Base-by-base conservation (phyloP, 2,329 filamentous ascomycete genomes). In the Pestalotiopsis sp. region DNA sequence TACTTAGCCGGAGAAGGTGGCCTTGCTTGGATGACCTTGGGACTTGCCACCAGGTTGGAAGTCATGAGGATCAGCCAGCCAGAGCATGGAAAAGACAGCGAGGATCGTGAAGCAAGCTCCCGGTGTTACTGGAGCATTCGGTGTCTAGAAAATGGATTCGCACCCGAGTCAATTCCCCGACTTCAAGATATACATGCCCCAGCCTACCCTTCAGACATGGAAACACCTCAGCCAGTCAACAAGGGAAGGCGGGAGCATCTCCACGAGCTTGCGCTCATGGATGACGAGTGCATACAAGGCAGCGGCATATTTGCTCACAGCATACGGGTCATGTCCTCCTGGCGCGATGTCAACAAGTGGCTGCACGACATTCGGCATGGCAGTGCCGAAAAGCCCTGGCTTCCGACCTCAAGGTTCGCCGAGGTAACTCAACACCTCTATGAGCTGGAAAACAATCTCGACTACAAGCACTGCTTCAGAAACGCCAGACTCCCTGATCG, bases 391-490 rank as follows among this genome's bases (percentile, higher is more conserved):
- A 59, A 59, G 57, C 57, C 57, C 25, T 59, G 57, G 57, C 25
- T 59, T 0, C 57, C 57, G 4, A 27, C 57, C 3, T 59, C 57
- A n/a, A 59, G 17, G 57, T 59, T 59, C 20, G 57, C 57, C 12
- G 57, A 59, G 25, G 14, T 59, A 25, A 59, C 57, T 17, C 57
- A 59, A 36, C 57, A 59, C 12, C 57, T 59, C 11, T 59, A 59
- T 4, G 57, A 59, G 2, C 4, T 59, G 1, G 57, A 59, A 27
- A 59, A 59, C 57, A 59, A 59, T 27, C 57, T 59, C 25, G 57
- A 59, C 57, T 59, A 59, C 57, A 59, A 59, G 57, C 57, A 59
- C 57, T 59, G 57, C 27, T 59, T 59, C 57, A 59, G 57, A 1
- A 59, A 59, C 12, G 57, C 57, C 57, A 59, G 57, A 12, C 25